Base-by-base conservation (phyloP, 192 early-diverging fungal genomes). In the Lobosporangium transversale region DNA sequence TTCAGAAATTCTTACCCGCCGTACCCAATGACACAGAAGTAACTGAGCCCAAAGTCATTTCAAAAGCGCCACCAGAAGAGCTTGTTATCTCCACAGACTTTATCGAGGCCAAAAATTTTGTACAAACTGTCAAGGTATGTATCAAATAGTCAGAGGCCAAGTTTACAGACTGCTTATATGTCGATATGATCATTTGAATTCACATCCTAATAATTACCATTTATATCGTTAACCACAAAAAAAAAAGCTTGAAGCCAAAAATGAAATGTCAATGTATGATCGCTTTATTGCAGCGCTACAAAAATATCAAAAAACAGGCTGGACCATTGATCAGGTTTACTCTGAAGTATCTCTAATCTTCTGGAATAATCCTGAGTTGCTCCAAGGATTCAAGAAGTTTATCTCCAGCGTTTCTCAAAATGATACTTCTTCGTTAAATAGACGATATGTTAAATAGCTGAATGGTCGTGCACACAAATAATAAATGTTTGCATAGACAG, bases 241-340 rank as follows among this genome's bases (percentile, higher is more conserved):
- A 32, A 33, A 9, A 7, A 14, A 75, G 71, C 56, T 53, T 29
- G 62, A 66, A 21, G 62, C 71, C 12, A 75, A 56, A 45, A 58
- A 29, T 9, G 71, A 75, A 30, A 60, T 75, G 71, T 66, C 71
- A 23, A 75, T 75, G 71, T 75, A 75, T 23, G 71, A 75, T 32
- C 71, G 71, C 21, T 75, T 75, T 43, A 75, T 75, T n/a, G 66
- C 57, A 40, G 71, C 71, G 8, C 43, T 75, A 32, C 63, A 75
- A 53, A 75, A 75, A 48, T 75, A 75, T 40, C 71, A 75, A 24
- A 23, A 43, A 31, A 75, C 37, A 5, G 71, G 71, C 35, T 75
- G 71, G 71, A 75, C 71, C 23, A 66, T 75, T 66, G 71, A 75
- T 31, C 71, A 75, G 63, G 71, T 75, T 2, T 75, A 75, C 40